phyloP scores from a whole-genome alignment of 495 filamentous ascomycete genomes.

The Aspergillus bertholletiae region DNA sequence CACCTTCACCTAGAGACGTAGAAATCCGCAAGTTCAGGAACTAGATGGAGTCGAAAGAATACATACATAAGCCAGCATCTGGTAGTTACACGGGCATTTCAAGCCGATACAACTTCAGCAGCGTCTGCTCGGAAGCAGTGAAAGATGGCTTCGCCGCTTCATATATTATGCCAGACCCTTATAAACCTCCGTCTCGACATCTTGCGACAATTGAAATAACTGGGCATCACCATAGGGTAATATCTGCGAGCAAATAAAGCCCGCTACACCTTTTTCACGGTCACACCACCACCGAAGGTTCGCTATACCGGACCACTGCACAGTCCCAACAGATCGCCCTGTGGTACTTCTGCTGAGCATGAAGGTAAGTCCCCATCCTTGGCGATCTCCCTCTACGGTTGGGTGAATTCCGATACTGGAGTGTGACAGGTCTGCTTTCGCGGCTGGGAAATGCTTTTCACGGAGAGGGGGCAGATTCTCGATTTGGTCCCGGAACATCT shows the following conservation, averaged over 20 bases:
- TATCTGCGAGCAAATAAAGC: conserved; percentile 55
- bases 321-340: conserved; percentile 47
- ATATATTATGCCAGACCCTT: too few relatives aligned
- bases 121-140: too few relatives aligned
- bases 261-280: conserved; percentile 54
- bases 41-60: too few relatives aligned
- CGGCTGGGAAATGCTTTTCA: conserved; percentile 37
- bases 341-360: conserved; percentile 39
- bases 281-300: conserved; percentile 64
- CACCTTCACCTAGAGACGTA: too few relatives aligned
- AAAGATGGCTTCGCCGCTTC: too few relatives aligned
- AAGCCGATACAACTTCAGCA: too few relatives aligned
- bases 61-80: too few relatives aligned
- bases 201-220: conserved; percentile 3
- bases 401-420: conserved; percentile 42
- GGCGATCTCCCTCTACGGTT: conserved; percentile 10
- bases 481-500: conserved; percentile 63
- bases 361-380: conserved; percentile 62
- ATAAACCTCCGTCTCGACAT: conserved; percentile 6
- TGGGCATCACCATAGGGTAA: conserved; percentile 46
- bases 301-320: conserved; percentile 55
- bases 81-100: too few relatives aligned
- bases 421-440: conserved; percentile 52
- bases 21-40: too few relatives aligned
- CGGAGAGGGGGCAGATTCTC: conserved; percentile 48